Evolutionary conservation across 140 eudicot genomes (phyloP), one percentile per base, ranked within the genome.

Genomic region (Flaveria floridana): DNA sequence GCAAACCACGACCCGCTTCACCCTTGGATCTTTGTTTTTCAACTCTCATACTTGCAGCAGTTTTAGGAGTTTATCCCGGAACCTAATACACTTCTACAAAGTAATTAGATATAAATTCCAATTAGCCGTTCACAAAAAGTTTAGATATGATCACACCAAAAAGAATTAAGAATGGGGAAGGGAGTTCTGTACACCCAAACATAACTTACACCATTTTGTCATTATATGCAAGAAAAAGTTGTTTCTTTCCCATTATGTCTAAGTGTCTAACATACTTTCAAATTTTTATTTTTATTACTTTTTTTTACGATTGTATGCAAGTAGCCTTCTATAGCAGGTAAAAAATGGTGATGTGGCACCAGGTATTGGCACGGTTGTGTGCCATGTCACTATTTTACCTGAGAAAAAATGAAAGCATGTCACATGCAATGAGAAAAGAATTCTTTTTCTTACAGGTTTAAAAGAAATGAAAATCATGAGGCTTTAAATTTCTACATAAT

Each of bases 1-100:
- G 85, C 75, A 93, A 87, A 39, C 89, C 89, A 71, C 92, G 89
- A 48, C 82, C 80, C 37, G 86, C 88, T 48, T 89, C 92, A 41
- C 84, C 75, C 68, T 75, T 86, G 16, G 91, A 85, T 42, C 79
- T 82, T 71, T 85, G 93, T 76, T 80, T 86, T 65, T 90, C 96
- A 55, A 78, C 83, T 66, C 87, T 94, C 96, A 94, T 90, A 61
- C 44, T 62, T 67, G 78, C 72, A 77, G 73, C 52, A 42, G 46
- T 79, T 23, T 64, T 26, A 61, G 12, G 63, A 79, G 58, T 25
- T 39, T 64, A 61, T 37, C 75, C 46, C 2, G 65, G 57, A 66
- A 37, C 67, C 14, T 34, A 34, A 34, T 34, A 34, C 8, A 69
- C 75, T 84, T 66, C 82, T 82, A 82, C 76, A 78, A 59, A 61